These are phyloP conservation scores for Centella asiatica DNA, from an alignment of 129 eudicot genomes.

Conservation along the genomic window DNA sequence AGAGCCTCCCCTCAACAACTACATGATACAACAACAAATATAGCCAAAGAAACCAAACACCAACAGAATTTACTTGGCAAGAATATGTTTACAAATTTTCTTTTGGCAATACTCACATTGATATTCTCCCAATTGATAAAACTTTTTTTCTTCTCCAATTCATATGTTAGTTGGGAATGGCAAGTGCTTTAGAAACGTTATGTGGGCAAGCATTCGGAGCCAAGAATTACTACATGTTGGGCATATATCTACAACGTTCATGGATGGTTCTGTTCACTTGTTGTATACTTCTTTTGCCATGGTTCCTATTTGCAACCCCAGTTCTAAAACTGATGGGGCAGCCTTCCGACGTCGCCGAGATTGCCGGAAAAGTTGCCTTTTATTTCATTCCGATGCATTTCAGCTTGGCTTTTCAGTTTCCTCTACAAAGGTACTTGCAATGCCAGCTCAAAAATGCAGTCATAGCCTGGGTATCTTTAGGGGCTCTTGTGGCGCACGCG, in stretches of 20 bases:
- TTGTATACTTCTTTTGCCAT: constrained; percentile 41
- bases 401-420: constrained; percentile 65
- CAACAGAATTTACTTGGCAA: too few species aligned
- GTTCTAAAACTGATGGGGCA: constrained; percentile 45
- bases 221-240: constrained; percentile 54
- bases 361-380: constrained; percentile 45
- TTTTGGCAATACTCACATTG: neutral
- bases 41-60: too few species aligned
- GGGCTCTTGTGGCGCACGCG: constrained; percentile 35
- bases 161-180: constrained; percentile 55
- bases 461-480: constrained; percentile 53
- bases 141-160: neutral
- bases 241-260: constrained; percentile 70
- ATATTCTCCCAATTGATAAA: constrained; percentile 1
- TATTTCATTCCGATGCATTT: constrained; percentile 82
- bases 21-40: too few species aligned
- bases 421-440: constrained; percentile 63
- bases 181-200: constrained; percentile 76
- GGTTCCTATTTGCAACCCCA: constrained; percentile 52
- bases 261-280: constrained; percentile 53
- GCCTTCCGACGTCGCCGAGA: constrained; percentile 48
- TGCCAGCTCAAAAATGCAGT: constrained; percentile 58
- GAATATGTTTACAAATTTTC: too few species aligned
- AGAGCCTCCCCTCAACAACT: too few species aligned
- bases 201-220: constrained; percentile 90